Percentiles rank a stretch among this genome's conserved stretches.
phyloP scores from a whole-genome alignment of 495 filamentous ascomycete species.

The Schizothecium vesticola region DNA sequence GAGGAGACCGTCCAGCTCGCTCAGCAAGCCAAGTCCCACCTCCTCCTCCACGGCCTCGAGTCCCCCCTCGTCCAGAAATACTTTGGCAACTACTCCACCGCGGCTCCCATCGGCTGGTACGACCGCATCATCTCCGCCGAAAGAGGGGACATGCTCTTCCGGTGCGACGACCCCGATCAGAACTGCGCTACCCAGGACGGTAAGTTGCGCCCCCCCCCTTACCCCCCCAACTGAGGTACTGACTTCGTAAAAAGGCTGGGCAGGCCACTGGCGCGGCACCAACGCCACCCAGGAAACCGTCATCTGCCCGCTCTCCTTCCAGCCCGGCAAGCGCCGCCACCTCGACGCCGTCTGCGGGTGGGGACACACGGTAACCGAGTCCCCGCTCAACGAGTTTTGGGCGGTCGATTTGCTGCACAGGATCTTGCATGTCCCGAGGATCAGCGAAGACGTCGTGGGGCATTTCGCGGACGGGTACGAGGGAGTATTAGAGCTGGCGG shows the following conservation, averaged over 20 bases:
- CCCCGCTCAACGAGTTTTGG: constrained; percentile 49
- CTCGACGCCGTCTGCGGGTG: constrained; percentile 49
- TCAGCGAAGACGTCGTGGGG: constrained; percentile 50
- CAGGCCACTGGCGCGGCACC: constrained; percentile 54
- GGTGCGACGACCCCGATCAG: constrained; percentile 54
- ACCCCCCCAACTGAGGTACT: background rate
- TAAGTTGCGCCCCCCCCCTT: constrained; percentile 7
- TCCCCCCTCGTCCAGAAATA: constrained; percentile 53
- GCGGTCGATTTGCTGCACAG: constrained; percentile 54
- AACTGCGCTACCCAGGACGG: constrained; percentile 48
- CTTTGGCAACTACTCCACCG: constrained; percentile 47
- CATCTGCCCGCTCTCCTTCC: constrained; percentile 53
- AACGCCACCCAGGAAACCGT: constrained; percentile 57
- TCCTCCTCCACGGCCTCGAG: constrained; percentile 46
- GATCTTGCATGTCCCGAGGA: constrained; percentile 47
- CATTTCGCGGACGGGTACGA: constrained; percentile 52
- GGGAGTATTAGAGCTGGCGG: constrained; percentile 43
- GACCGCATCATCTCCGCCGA: constrained; percentile 46
- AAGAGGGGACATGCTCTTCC: constrained; percentile 44
- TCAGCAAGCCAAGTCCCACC: constrained; percentile 41
- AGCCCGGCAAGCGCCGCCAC: constrained; percentile 33
- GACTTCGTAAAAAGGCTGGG: constrained; percentile 38
- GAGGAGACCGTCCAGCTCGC: constrained; percentile 45
- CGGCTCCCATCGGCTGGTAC: constrained; percentile 48
- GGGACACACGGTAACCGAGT: constrained; percentile 46